Evolutionary conservation across 2,329 filamentous ascomycete species (phyloP).

Genomic region (Sphaerulina vaccinii): DNA sequence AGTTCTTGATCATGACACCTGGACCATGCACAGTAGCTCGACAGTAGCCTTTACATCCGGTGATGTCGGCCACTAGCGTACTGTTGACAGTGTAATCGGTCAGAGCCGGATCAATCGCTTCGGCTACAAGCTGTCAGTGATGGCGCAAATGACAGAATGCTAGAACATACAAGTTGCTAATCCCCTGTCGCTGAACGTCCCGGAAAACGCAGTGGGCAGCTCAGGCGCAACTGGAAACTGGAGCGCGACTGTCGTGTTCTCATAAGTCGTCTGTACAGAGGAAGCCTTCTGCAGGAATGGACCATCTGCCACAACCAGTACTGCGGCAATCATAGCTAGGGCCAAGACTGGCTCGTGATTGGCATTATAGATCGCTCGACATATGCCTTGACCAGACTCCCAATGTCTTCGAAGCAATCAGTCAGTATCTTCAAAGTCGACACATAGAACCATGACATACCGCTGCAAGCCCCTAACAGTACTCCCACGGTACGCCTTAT

Average conservation of each 20-base stretch:
- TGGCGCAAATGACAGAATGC: background rate
- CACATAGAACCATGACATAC: background rate
- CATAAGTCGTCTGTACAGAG: conserved; percentile 2
- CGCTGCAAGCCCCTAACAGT: conserved; percentile 13
- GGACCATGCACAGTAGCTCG: conserved; percentile 2
- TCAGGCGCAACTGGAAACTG: conserved; percentile 13
- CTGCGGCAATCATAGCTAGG: conserved; percentile 8
- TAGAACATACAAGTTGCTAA: background rate
- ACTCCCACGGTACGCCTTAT: conserved; percentile 13
- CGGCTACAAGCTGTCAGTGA: background rate
- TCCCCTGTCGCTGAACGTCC: background rate
- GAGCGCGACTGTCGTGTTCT: conserved; percentile 6
- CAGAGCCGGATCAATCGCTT: conserved; percentile 1
- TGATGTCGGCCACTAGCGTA: conserved; percentile 5
- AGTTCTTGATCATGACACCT: conserved; percentile 4
- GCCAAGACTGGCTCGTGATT: conserved; percentile 9
- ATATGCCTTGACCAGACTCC: conserved; percentile 14
- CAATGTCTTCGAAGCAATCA: conserved; percentile 2
- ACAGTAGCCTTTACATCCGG: conserved; percentile 4
- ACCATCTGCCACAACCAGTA: conserved; percentile 12
- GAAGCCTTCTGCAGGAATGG: conserved; percentile 18
- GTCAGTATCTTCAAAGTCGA: background rate
- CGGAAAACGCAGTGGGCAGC: conserved; percentile 16
- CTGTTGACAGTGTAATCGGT: conserved; percentile 4
- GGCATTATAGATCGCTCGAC: conserved; percentile 4